phyloP scores from a whole-genome alignment of 2,329 filamentous ascomycete genomes.

The Penicillium sp. region DNA sequence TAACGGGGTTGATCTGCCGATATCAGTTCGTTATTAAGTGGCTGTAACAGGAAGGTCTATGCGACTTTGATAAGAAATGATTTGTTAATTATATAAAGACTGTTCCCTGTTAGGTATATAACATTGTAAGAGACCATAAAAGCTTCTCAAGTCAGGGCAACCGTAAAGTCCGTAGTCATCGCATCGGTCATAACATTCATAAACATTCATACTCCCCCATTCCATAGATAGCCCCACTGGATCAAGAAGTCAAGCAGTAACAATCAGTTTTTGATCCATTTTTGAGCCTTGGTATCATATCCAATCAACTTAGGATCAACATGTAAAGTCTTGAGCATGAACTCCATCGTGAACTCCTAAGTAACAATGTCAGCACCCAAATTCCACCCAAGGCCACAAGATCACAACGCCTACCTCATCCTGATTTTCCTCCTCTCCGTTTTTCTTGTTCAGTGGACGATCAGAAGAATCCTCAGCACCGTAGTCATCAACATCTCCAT shows the following conservation, averaged over 20 bases:
- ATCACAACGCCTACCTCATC: conserved; percentile 29
- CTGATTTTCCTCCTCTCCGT: conserved; percentile 34
- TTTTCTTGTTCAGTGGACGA: conserved; percentile 17
- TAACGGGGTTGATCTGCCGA: conserved; percentile 8
- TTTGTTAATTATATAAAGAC: background rate
- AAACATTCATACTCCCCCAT: background rate
- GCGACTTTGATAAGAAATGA: background rate
- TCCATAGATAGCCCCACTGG: background rate
- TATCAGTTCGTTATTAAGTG: conserved; percentile 6
- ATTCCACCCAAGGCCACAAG: background rate
- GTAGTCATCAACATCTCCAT: conserved; percentile 19
- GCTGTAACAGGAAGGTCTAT: conserved; percentile 15
- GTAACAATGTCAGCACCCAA: conserved; percentile 5
- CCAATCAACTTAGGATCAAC: conserved; percentile 63
- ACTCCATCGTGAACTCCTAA: conserved; percentile 65
- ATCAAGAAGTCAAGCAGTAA: background rate
- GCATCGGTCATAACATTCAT: background rate
- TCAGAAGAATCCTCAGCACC: conserved; percentile 40
- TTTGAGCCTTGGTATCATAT: conserved; percentile 56
- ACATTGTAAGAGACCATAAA: background rate
- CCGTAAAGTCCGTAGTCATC: background rate
- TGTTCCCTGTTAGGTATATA: background rate
- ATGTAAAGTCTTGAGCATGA: conserved; percentile 65
- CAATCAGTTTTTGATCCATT: conserved; percentile 47
- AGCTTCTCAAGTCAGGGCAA: background rate